phyloP scores from a whole-genome alignment of 495 filamentous ascomycete genomes.

The Hyaloscypha finlandica region DNA sequence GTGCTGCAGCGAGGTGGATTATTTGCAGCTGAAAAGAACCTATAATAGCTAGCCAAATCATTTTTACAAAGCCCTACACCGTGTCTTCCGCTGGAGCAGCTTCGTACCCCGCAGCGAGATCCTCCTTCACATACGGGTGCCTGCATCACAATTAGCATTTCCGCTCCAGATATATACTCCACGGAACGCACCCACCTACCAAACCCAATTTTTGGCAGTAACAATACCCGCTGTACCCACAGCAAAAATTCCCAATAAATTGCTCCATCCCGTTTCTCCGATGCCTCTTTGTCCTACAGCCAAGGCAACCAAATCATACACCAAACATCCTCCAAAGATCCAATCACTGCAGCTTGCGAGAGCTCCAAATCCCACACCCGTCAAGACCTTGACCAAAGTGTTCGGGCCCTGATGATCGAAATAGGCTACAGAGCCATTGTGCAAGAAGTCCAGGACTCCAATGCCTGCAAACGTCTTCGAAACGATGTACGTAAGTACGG shows the following conservation, averaged over 20 bases:
- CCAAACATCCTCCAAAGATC: conserved; percentile 55
- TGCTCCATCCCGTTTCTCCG: conserved; percentile 41
- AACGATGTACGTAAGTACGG: conserved; percentile 51
- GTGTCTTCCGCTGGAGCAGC: not conserved
- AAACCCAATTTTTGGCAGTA: conserved; percentile 46
- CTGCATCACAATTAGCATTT: not conserved
- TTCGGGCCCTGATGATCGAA: conserved; percentile 43
- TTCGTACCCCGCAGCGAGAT: not conserved
- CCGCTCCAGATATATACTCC: not conserved
- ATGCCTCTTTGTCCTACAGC: conserved; percentile 45
- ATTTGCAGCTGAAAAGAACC: too few species aligned
- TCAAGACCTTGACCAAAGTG: conserved; percentile 45
- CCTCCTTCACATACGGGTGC: not conserved
- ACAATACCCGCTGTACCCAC: conserved; percentile 50
- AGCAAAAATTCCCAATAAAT: conserved; percentile 47
- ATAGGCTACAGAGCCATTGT: conserved; percentile 52
- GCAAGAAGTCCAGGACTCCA: conserved; percentile 52
- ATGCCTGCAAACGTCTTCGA: conserved; percentile 56
- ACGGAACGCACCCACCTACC: conserved; percentile 37
- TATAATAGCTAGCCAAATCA: not conserved
- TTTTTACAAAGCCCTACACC: not conserved
- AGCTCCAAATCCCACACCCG: conserved; percentile 47
- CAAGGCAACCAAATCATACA: conserved; percentile 52
- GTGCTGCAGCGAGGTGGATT: too few species aligned
- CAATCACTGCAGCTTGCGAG: conserved; percentile 47